Evolutionary conservation across 2,329 filamentous ascomycete species (phyloP), one percentile per base, ranked within the genome.

Genomic region (Aureobasidium musti): DNA sequence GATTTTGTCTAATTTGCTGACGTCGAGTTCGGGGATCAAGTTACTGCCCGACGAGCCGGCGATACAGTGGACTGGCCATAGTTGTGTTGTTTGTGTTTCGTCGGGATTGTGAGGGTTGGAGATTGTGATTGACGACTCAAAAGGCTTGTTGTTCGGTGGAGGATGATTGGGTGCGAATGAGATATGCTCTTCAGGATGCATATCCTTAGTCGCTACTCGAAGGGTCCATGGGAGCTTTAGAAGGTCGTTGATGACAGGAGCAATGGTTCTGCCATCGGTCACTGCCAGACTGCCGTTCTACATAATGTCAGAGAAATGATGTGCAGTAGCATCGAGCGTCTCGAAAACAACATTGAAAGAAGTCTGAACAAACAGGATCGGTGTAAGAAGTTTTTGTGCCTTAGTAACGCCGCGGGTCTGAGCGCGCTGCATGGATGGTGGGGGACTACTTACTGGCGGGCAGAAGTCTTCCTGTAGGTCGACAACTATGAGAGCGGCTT

Each of bases 391-490:
- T 39, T 35, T 37, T 33, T 50, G 59, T 21, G 43, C 59, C 33
- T 39, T 4, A 39, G 23, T 63, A 39, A 50, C 30, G 59, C 43
- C 45, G 59, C n/a, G 49, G 49, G 60, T 39, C 49, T 64, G 35
- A 54, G 60, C 47, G 30, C 49, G 26, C n/a, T 35, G 43, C 43
- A 39, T 28, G 23, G 21, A n/a, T 7, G 8, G 37, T 50, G 43
- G 43, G n/a, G 33, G 23, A 45, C 88, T 80, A 45, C 88, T 80
- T 80, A 95, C 92, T 14, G 93, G 92, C 67, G 91, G 91, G 77
- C 92, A 96, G 77, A 97, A 98, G 80, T 98, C 94, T 77, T 97
- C 90, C 79, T 98, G 95, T 74, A 96, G 84, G 78, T 97, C 93
- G 63, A 97, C 89, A 4, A 69, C 45, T 30, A 69, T 47, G 28